These are phyloP conservation scores for Agapanthus africanus DNA, from an alignment of 106 monocot species.

Conservation along the genomic window DNA sequence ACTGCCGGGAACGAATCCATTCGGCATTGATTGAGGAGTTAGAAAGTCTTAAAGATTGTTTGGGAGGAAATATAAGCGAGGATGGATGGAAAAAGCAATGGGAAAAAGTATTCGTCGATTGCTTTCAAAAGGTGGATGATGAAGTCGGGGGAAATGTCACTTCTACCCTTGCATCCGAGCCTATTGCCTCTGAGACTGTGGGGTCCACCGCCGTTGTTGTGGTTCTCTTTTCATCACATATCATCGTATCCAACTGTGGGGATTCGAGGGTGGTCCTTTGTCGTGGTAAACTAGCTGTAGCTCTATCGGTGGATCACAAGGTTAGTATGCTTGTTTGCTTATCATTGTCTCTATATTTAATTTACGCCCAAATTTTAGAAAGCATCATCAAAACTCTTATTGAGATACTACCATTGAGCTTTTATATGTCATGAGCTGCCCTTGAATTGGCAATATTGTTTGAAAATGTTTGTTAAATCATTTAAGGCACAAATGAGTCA, in stretches of 20 bases:
- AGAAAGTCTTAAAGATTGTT: background rate
- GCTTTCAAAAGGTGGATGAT: constrained; percentile 58
- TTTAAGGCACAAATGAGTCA: too few relatives aligned
- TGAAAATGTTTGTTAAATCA: too few relatives aligned
- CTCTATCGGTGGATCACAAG: constrained; percentile 90
- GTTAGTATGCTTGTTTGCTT: too few relatives aligned
- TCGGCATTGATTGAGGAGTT: constrained; percentile 41
- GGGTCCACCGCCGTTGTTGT: constrained; percentile 87
- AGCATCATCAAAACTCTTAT: too few relatives aligned
- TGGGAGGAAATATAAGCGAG: background rate
- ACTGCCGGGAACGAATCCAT: constrained; percentile 56
- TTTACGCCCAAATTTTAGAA: too few relatives aligned
- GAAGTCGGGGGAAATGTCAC: constrained; percentile 46
- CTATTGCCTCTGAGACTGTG: constrained; percentile 82
- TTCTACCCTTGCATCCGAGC: constrained; percentile 19
- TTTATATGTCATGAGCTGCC: too few relatives aligned
- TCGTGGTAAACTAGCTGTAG: constrained; percentile 66
- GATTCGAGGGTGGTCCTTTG: constrained; percentile 92
- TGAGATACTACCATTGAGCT: too few relatives aligned
- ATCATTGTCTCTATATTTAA: too few relatives aligned
- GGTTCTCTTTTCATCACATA: constrained; percentile 78
- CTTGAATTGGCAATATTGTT: too few relatives aligned
- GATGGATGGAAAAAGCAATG: constrained; percentile 36
- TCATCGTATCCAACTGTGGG: constrained; percentile 87
- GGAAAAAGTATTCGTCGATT: constrained; percentile 43